phyloP scores from a whole-genome alignment of 139 green algal species.

The Chlorokybus atmophyticus region DNA sequence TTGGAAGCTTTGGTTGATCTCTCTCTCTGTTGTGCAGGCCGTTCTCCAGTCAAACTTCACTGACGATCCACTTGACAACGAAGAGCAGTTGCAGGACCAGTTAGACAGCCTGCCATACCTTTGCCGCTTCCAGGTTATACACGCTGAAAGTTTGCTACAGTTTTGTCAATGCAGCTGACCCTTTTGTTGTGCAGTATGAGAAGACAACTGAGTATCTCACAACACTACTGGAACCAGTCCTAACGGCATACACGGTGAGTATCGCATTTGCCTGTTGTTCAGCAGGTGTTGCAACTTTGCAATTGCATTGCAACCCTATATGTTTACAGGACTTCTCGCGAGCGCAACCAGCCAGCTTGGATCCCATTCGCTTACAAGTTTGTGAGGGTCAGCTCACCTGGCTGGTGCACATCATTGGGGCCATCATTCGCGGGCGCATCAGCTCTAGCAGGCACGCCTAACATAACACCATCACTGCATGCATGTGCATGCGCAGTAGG shows the following conservation, averaged over 20 bases:
- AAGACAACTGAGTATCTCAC: conserved; percentile 54
- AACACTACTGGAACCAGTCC: conserved; percentile 56
- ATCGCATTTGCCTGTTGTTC: background rate
- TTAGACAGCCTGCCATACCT: conserved; percentile 84
- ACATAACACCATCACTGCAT: background rate
- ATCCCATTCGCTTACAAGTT: conserved; percentile 29
- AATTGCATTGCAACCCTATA: background rate
- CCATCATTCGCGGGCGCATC: conserved; percentile 72
- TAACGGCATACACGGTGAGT: conserved; percentile 44
- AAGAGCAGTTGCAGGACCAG: conserved; percentile 85
- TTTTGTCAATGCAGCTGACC: background rate
- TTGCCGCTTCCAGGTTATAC: conserved; percentile 64
- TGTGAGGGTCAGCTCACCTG: conserved; percentile 93
- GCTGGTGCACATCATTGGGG: conserved; percentile 88
- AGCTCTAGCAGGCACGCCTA: conserved; percentile 20
- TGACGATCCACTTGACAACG: conserved; percentile 84
- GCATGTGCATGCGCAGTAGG: background rate
- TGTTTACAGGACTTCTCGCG: background rate
- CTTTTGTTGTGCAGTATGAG: conserved; percentile 55
- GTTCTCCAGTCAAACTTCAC: conserved; percentile 39
- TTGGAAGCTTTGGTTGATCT: no score
- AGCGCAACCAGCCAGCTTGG: background rate
- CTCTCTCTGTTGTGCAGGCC: no score
- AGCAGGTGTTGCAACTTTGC: background rate
- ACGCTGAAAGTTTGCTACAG: no score